These are phyloP conservation scores for Diplodia scrobiculata DNA, from an alignment of 2,329 filamentous ascomycete species.

Conservation along the genomic window DNA sequence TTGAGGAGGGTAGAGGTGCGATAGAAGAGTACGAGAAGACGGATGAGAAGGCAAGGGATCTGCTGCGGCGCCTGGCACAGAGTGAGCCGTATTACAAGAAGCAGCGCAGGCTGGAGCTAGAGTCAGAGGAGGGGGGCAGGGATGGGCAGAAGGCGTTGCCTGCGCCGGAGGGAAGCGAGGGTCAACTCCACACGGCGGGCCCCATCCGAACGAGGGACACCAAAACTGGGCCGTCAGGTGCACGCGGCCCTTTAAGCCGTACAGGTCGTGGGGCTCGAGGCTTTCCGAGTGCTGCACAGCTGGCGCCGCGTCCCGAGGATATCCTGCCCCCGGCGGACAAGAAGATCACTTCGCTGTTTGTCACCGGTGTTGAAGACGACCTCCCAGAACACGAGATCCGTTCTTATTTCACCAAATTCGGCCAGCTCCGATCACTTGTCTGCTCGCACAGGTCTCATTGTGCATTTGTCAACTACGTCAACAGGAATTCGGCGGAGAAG, in stretches of 20 bases:
- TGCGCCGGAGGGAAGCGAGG: constrained; percentile 40
- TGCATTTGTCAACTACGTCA: constrained; percentile 93
- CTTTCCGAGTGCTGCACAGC: constrained; percentile 70
- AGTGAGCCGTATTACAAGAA: constrained; percentile 96
- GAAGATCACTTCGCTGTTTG: constrained; percentile 88
- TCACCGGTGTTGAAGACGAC: constrained; percentile 95
- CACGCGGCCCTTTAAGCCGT: constrained; percentile 52
- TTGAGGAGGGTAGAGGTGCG: constrained; percentile 80
- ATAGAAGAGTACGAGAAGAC: constrained; percentile 94
- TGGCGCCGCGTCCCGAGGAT: constrained; percentile 81
- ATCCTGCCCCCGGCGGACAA: constrained; percentile 80
- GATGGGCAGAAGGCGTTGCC: constrained; percentile 49
- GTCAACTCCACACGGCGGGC: constrained; percentile 55
- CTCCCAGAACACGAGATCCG: constrained; percentile 89
- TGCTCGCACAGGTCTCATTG: constrained; percentile 98
- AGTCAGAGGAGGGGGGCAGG: constrained; percentile 50
- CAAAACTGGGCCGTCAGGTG: constrained; percentile 36
- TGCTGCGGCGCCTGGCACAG: constrained; percentile 79
- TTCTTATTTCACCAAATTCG: constrained; percentile 84
- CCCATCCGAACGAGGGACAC: constrained; percentile 75
- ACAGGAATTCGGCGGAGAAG: constrained; percentile 78
- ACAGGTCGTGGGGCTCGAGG: constrained; percentile 48
- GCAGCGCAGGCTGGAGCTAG: constrained; percentile 70
- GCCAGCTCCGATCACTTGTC: constrained; percentile 86
- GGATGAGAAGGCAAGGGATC: constrained; percentile 90